phyloP scores from a whole-genome alignment of 306 rosid species.

The Styphnolobium japonicum region DNA sequence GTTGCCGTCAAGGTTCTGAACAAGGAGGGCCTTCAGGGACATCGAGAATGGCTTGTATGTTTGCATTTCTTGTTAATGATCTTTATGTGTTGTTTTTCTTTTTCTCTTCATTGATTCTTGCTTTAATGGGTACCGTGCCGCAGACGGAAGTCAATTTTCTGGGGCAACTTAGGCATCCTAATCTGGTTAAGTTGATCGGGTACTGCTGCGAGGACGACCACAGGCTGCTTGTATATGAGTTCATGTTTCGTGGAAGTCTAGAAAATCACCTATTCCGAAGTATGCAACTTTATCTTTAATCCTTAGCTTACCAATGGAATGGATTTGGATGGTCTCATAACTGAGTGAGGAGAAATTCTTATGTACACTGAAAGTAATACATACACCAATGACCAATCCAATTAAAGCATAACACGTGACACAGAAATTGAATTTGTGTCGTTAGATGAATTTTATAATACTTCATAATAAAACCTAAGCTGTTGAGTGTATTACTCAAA shows the following conservation, averaged over 20 bases:
- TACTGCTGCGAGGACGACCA: slow-evolving; percentile 99
- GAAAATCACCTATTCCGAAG: slow-evolving; percentile 97
- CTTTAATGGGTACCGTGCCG: neutral
- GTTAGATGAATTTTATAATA: neutral
- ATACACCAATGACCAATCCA: neutral
- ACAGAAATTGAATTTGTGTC: neutral
- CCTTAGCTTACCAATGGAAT: neutral
- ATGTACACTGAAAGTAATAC: neutral
- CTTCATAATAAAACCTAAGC: neutral
- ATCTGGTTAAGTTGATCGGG: slow-evolving; percentile 95
- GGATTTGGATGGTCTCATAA: neutral
- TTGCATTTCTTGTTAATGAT: neutral
- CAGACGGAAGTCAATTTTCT: slow-evolving; percentile 98
- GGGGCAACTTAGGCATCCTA: slow-evolving; percentile 95
- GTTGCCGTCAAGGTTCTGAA: slow-evolving; percentile 97
- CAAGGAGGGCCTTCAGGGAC: slow-evolving; percentile 97
- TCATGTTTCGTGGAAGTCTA: slow-evolving; percentile 97
- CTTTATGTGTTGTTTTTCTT: neutral
- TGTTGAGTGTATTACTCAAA: neutral
- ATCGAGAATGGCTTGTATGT: slow-evolving; percentile 95
- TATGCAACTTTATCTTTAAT: slow-evolving; percentile 36
- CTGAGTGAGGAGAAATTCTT: neutral
- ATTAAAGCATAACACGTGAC: neutral
- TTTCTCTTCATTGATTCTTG: neutral
- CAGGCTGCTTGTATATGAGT: slow-evolving; percentile 92